Base-by-base conservation (phyloP, 257 asterid genomes). In the Scutellaria baicalensis region DNA sequence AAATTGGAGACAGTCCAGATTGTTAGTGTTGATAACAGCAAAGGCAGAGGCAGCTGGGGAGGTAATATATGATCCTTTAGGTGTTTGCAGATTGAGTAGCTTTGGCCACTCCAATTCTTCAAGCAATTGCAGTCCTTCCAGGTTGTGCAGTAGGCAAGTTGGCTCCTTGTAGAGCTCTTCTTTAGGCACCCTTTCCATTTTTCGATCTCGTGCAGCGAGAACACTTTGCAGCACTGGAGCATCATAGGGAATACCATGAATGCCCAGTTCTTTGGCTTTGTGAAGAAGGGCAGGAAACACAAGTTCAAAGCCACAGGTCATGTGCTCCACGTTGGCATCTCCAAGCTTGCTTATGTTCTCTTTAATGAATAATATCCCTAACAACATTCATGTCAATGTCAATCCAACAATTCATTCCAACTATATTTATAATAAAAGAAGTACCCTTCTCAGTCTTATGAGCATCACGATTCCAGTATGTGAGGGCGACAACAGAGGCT, bases 301-400 rank as follows among this genome's bases (percentile, higher is more conserved):
- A 12, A 80, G 9, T 66, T 83, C 88, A 45, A 86, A 86, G 23
- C 86, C 92, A 11, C 77, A 64, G 0, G 79, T 71, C 80, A 84
- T 74, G 70, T 73, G 77, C 36, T 79, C 86, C 2, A 21, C 69
- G 11, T 64, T 10, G 4, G 67, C 78, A 1, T 44, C 62, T 45
- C 70, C 59, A 6, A 80, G 85, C 50, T 69, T 68, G 1, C 38
- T 0, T 52, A 78, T 51, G 51, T 78, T 79, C 35, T 81, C 82
- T 16, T 75, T 79, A 13, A 83, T 58, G 78, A 69, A 85, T 31
- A n/a, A 2, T 8, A 75, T 67, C 14, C 85, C 81, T 27, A 27
- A 27, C 33, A 27, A 2, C 33, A 27, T n/a, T n/a, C n/a, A n/a
- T n/a, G n/a, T n/a, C n/a, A n/a, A n/a, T n/a, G n/a, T n/a, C n/a